Evolutionary conservation across 2,329 filamentous ascomycete genomes (phyloP), one percentile per base, ranked within the genome.

Genomic region (Coniochaeta pulveracea): DNA sequence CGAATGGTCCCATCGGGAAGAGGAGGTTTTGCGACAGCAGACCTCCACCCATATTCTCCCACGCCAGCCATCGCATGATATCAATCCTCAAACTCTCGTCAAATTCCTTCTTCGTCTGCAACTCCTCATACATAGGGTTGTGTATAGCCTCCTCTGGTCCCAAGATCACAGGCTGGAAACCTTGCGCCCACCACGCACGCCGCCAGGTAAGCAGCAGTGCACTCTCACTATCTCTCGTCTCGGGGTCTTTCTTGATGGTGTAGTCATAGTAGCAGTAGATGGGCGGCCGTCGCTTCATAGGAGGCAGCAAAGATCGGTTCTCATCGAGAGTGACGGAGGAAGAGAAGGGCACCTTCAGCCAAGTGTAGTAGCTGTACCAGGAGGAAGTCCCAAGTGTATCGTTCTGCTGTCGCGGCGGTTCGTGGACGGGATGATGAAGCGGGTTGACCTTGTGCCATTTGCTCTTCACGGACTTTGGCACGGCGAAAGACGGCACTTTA

Each of bases 221-320:
- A 48, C 80, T 80, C 52, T 95, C 84, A 4, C 84, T 82, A 38
- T 81, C 72, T 45, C 72, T 72, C 33, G 72, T 68, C 12, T 70
- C 69, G 31, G 70, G 65, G 19, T 80, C 70, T 54, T 79, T 79
- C 39, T 69, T 59, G 12, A 65, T 54, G 4, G 72, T 74, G 9
- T 72, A 63, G 48, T 94, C 85, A 53, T 93, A 94, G 56, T 89
- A 96, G 42, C 86, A 94, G 58, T 94, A 96, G 35, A 96, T 77
- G 1, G 76, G 69, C 16, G 80, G 76, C 15, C 89, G 73, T 19
- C 71, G 61, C 29, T 55, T 59, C 18, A 93, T 61, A 3, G 84
- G 83, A 29, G 91, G 91, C 3, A 96, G 75, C 35, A 96, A 71
- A 6, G 82, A 79, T 34, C 85, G 72, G 48, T 82, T 80, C 53